phyloP scores from a whole-genome alignment of 2,329 filamentous ascomycete genomes.

The Claviceps maximensis region DNA sequence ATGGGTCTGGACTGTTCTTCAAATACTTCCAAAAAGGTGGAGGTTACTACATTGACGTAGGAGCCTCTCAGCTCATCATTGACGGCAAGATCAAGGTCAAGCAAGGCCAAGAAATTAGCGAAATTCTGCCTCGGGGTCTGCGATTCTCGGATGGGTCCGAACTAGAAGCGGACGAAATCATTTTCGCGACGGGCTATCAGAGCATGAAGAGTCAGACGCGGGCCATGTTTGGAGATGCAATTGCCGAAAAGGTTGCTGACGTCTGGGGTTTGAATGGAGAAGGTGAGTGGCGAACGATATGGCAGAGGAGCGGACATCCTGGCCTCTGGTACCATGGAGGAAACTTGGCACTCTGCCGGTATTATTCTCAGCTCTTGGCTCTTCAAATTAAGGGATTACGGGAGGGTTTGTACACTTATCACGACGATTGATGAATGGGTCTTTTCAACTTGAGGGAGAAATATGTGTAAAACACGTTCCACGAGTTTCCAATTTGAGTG shows the following conservation, averaged over 20 bases:
- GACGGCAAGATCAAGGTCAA: slow-evolving; percentile 52
- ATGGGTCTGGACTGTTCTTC: slow-evolving; percentile 41
- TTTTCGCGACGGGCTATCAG: slow-evolving; percentile 52
- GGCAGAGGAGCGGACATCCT: slow-evolving; percentile 46
- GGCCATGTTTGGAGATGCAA: slow-evolving; percentile 46
- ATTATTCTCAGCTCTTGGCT: slow-evolving; percentile 42
- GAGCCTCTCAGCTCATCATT: slow-evolving; percentile 45
- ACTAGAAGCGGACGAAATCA: slow-evolving; percentile 48
- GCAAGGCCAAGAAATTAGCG: slow-evolving; percentile 40
- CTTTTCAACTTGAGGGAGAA: too few species aligned
- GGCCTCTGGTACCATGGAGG: slow-evolving; percentile 56
- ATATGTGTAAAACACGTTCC: too few species aligned
- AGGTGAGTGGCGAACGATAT: slow-evolving; percentile 43
- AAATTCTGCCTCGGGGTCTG: slow-evolving; percentile 32
- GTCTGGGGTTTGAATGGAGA: slow-evolving; percentile 50
- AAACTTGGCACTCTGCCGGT: slow-evolving; percentile 48
- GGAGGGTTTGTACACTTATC: slow-evolving; percentile 22
- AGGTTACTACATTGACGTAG: slow-evolving; percentile 60
- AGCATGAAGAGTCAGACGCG: slow-evolving; percentile 54
- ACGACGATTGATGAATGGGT: slow-evolving; percentile 17
- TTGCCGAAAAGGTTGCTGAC: slow-evolving; percentile 44
- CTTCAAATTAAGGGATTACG: slow-evolving; percentile 37
- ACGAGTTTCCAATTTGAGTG: too few species aligned
- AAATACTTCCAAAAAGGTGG: slow-evolving; percentile 55
- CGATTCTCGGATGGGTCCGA: slow-evolving; percentile 40